phyloP scores from a whole-genome alignment of 192 early-diverging fungal species.

The Coemansia sp. region DNA sequence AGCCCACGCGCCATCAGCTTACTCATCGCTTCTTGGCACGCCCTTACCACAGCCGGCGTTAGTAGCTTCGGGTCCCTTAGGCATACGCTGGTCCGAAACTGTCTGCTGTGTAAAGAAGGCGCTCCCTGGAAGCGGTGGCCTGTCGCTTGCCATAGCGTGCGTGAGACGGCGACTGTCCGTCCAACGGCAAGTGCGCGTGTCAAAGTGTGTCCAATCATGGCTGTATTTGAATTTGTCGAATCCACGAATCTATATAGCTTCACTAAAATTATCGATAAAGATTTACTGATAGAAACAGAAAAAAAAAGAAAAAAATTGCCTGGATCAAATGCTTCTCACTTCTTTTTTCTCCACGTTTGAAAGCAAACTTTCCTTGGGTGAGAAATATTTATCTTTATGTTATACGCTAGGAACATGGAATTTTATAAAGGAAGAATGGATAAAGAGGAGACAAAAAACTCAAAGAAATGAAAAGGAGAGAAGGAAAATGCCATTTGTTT shows the following conservation, averaged over 20 bases:
- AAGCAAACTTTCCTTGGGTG: no score
- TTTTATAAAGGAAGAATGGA: no score
- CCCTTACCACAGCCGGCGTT: not conserved
- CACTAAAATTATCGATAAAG: not conserved
- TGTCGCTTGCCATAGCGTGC: not conserved
- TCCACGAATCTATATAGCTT: not conserved
- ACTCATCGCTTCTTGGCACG: not conserved
- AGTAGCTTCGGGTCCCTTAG: not conserved
- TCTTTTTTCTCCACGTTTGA: no score
- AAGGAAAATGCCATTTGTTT: not conserved
- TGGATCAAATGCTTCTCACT: not conserved
- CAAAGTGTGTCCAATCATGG: constrained; percentile 8
- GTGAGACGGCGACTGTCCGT: not conserved
- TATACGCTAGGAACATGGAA: no score
- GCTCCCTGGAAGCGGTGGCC: not conserved
- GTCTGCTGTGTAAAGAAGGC: not conserved
- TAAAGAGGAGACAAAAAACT: no score
- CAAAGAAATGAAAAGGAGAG: constrained; percentile 1
- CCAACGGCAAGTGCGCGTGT: not conserved
- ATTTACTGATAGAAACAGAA: not conserved
- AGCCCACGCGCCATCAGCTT: not conserved
- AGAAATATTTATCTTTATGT: not conserved
- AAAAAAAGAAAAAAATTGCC: not conserved
- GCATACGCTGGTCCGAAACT: not conserved
- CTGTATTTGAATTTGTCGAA: not conserved